Conservation (phyloP, 176 grass and related monocot species). For the Musa troglodytarum region DNA sequence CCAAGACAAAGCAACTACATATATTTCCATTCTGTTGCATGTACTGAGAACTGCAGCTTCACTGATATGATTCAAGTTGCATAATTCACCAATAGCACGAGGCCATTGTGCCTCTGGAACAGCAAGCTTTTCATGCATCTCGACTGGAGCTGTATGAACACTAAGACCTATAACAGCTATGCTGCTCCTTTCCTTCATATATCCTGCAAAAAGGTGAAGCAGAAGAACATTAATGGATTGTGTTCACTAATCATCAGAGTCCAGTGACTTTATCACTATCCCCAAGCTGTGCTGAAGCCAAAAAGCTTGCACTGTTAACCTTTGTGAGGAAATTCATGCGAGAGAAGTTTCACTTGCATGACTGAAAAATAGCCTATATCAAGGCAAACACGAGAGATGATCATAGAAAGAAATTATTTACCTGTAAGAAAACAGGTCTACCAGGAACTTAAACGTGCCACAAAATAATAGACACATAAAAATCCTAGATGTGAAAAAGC, state of each 20-base stretch:
- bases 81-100: slow-evolving; percentile 78
- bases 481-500: background rate
- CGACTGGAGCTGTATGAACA: slow-evolving; percentile 77
- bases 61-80: slow-evolving; percentile 72
- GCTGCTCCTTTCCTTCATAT: slow-evolving; percentile 94
- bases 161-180: slow-evolving; percentile 90
- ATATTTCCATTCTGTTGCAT: slow-evolving; percentile 97
- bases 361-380: no score
- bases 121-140: slow-evolving; percentile 88
- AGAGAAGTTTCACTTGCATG: no score
- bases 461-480: no score
- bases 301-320: no score
- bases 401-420: no score
- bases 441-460: no score
- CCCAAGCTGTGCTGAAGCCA: background rate
- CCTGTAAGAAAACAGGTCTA: no score
- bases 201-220: slow-evolving; percentile 39
- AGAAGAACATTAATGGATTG: slow-evolving; percentile 20
- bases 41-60: slow-evolving; percentile 97
- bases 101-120: slow-evolving; percentile 85
- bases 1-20: slow-evolving; percentile 85
- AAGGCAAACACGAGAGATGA: no score
- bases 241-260: background rate
- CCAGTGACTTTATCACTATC: background rate
- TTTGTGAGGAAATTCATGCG: no score